Base-by-base conservation (phyloP, 164 flowering plant genomes). In the Chloranthus sessilifolius region DNA sequence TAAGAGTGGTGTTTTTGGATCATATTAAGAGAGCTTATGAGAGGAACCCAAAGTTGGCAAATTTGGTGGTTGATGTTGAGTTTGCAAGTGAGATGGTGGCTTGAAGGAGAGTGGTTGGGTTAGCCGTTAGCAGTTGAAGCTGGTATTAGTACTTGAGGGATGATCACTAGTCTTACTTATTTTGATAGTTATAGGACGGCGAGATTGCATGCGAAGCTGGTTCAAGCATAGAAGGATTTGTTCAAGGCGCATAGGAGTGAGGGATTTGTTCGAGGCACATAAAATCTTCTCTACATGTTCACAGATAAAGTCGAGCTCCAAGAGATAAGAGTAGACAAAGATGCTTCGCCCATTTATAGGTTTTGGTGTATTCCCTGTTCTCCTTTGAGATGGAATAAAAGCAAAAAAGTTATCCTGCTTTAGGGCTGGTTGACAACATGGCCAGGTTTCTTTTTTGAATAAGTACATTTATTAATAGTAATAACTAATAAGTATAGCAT, bases 21-120 rank as follows among this genome's bases (percentile, higher is more conserved):
- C 22, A 55, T 23, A 62, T 62, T n/a, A 62, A 62, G 56, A 50
- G 43, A 30, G 66, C 66, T 1, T 62, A 55, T 30, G 60, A 36
- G 22, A 43, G 47, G 52, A 59, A 59, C 26, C 59, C 52, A 0
- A 34, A 43, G n/a, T 36, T 63, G 53, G 54, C 67, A 1, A 63
- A 46, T 41, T 47, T 64, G 55, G 14, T 64, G 10, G 60, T 64
- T 19, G 69, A 64, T 35, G 60, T 60, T 0, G 63, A 58, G 3
- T 64, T 64, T 30, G 63, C 63, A 7, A 59, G 34, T 51, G 69
- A 58, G 55, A 64, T 64, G 52, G 69, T 59, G 43, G 69, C 63
- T 4, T 64, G 67, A 62, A 51, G 64, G 59, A 50, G 69, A 21
- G 60, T 49, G 20, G 63, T 64, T 19, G 63, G 63, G n/a, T n/a